Evolutionary conservation across 495 filamentous ascomycete species (phyloP), one percentile per base, ranked within the genome.

Genomic region (Eremomyces bilateralis): DNA sequence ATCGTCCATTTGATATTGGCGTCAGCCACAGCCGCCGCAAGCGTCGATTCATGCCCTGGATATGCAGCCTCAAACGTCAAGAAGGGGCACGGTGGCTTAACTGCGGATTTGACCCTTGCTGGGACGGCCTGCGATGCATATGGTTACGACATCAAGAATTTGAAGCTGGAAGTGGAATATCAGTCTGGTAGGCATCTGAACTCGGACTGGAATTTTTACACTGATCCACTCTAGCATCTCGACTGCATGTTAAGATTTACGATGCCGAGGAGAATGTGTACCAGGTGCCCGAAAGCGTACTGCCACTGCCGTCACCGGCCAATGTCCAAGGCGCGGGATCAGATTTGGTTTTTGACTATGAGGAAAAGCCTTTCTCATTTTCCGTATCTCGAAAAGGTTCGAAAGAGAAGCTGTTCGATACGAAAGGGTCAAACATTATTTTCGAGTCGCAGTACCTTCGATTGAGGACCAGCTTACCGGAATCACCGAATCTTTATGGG

Each of bases 171-270:
- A 29, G 45, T 31, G 2, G 39, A 44, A 18, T 45, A 42, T 29
- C 38, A 48, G 32, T 45, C 42, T 29, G 42, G 44, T 47, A 36
- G 27, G 32, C 17, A 18, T 32, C 30, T 11, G 8, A 32, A 8
- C 15, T 6, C 10, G 17, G 15, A 10, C 6, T 41, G 29, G 29
- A 40, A 42, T 39, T 28, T 36, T 20, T 22, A 19, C 28, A 4
- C 13, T 39, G 17, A 20, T n/a, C 30, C n/a, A 20, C 16, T 5
- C 13, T n/a, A 83, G 78, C 76, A 25, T 61, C 64, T 18, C 74
- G 81, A 13, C 68, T 90, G 6, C 81, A 88, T 52, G 74, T 90
- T 42, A 71, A 77, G 48, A 84, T 92, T 37, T 68, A 76, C 38
- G 81, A 90, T 50, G 54, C 64, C 15, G 66, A 62, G 15, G 67